Conservation (phyloP, 2,329 filamentous ascomycete genomes). For the Ophiosphaerella herpotricha region DNA sequence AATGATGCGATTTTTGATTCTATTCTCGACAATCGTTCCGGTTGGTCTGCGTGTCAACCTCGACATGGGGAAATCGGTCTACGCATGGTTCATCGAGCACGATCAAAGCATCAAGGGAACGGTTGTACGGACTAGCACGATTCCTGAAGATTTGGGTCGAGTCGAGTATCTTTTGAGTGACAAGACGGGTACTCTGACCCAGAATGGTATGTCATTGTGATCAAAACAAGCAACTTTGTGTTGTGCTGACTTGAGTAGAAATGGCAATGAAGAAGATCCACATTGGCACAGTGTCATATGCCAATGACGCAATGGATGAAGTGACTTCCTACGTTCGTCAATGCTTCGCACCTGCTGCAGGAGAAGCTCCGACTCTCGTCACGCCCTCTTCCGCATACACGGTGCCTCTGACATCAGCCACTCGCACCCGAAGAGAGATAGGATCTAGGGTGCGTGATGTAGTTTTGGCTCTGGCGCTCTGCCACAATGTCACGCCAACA, state of each 20-base stretch:
- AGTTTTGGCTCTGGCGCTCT: slow-evolving; percentile 87
- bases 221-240: neutral
- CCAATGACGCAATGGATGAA: slow-evolving; percentile 98
- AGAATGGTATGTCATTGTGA: slow-evolving; percentile 65
- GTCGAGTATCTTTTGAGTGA: slow-evolving; percentile 97
- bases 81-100: slow-evolving; percentile 91
- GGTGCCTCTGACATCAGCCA: slow-evolving; percentile 66
- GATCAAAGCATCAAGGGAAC: slow-evolving; percentile 89
- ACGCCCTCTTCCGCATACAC: slow-evolving; percentile 76
- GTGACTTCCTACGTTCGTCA: slow-evolving; percentile 84
- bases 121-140: slow-evolving; percentile 94
- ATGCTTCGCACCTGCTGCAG: slow-evolving; percentile 65
- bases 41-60: slow-evolving; percentile 96
- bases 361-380: slow-evolving; percentile 56
- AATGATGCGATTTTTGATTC: slow-evolving; percentile 95
- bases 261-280: slow-evolving; percentile 99
- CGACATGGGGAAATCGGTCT: slow-evolving; percentile 95
- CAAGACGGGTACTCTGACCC: slow-evolving; percentile 96
- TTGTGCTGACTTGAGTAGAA: slow-evolving; percentile 55
- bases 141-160: slow-evolving; percentile 91
- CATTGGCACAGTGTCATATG: slow-evolving; percentile 96
- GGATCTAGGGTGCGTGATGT: slow-evolving; percentile 91
- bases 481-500: slow-evolving; percentile 95
- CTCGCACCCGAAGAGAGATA: slow-evolving; percentile 88
- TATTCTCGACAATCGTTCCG: slow-evolving; percentile 99